Evolutionary conservation across 2,329 filamentous ascomycete genomes (phyloP), one percentile per base, ranked within the genome.

Genomic region (Fusarium sp.): DNA sequence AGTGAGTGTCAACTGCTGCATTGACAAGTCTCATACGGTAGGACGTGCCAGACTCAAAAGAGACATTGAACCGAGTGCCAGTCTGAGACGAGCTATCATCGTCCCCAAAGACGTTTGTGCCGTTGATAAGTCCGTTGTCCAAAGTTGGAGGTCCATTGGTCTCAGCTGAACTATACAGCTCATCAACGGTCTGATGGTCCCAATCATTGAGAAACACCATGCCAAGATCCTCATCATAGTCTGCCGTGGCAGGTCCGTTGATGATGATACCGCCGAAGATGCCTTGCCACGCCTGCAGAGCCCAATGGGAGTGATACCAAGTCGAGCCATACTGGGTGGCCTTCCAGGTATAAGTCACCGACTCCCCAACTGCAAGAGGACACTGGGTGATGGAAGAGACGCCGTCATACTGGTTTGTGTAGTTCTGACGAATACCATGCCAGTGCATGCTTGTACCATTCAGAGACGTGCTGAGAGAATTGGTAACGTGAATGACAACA

Each of bases 191-290:
- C 41, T 72, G 59, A 66, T 88, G 86, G 70, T 85, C 85, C 87
- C 89, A 91, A 73, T 92, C 90, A 20, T 84, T 86, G 10, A 92
- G 76, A 31, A 90, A 83, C 3, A 92, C 73, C 15, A 85, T 80
- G 6, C 91, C 91, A 0, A 92, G 81, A 74, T 93, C 91, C 53
- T 87, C 83, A 66, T 93, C 90, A 72, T 91, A 92, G 73, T 89
- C 84, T 18, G 85, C 82, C 4, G 86, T 86, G 0, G 85, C 84
- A 1, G 90, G 90, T 0, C 90, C 90, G 59, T 91, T 84, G 72
- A 92, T 89, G 22, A 91, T 80, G 39, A 93, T 87, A 5, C 84
- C 85, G 1, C 91, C 91, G 33, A 88, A 82, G 1, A 91, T 80
- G 2, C 91, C 91, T 61, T 91, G 84, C 79, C 81, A 85, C 0